Percentiles rank a stretch among this genome's conserved stretches.
Evolutionary conservation across 2,329 filamentous ascomycete species (phyloP).

Genomic region (Paraconiothyrium brasiliense): DNA sequence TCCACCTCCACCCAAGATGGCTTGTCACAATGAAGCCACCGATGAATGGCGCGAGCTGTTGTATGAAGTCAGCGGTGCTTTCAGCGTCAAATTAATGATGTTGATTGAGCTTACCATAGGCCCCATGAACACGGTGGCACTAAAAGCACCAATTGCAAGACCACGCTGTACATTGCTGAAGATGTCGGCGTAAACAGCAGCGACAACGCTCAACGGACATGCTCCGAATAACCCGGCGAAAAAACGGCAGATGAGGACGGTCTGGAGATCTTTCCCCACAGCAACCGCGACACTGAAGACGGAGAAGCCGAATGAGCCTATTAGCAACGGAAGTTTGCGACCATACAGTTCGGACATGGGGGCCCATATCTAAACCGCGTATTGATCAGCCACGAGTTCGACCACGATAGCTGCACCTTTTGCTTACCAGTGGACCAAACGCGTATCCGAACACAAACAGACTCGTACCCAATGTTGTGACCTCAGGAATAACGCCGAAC

Average conservation of each 20-base stretch:
- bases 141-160: conserved; percentile 60
- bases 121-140: conserved; percentile 60
- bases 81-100: conserved; percentile 59
- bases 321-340: conserved; percentile 58
- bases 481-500: conserved; percentile 39
- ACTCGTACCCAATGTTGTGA: conserved; percentile 46
- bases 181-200: conserved; percentile 66
- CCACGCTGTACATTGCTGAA: conserved; percentile 58
- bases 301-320: conserved; percentile 61
- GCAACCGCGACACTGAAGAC: conserved; percentile 62
- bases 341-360: conserved; percentile 63
- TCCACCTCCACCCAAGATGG: conserved; percentile 64
- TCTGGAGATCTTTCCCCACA: conserved; percentile 62
- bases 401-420: not conserved
- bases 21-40: conserved; percentile 62
- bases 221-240: conserved; percentile 64
- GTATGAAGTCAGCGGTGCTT: not conserved
- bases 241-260: conserved; percentile 63
- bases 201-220: conserved; percentile 61
- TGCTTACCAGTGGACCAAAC: conserved; percentile 47
- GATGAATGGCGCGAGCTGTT: conserved; percentile 58
- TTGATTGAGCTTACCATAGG: conserved; percentile 53
- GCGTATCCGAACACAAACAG: conserved; percentile 50
- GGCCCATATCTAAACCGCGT: conserved; percentile 49
- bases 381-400: not conserved